phyloP scores from a whole-genome alignment of 768 basidiomycete species.

The Psilocybe cubensis region DNA sequence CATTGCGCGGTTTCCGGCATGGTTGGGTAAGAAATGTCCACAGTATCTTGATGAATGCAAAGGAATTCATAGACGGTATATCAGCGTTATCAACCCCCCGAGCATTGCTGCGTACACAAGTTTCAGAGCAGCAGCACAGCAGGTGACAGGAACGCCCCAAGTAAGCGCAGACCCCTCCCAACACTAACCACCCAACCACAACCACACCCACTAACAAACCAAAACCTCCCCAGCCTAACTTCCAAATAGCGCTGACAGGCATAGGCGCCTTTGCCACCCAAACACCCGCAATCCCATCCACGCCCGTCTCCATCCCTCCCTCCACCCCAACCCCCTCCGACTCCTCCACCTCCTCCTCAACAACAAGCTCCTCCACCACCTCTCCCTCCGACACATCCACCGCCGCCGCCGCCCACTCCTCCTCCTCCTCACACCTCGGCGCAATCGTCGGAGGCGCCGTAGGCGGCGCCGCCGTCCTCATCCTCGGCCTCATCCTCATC shows the following conservation, averaged over 20 bases:
- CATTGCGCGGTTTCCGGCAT: constrained; percentile 40
- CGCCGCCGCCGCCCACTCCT: neutral
- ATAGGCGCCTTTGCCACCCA: constrained; percentile 36
- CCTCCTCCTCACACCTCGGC: constrained; percentile 9
- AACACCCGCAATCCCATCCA: constrained; percentile 14
- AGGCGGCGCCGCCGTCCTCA: constrained; percentile 8
- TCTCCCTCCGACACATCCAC: neutral
- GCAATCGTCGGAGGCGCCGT: constrained; percentile 16
- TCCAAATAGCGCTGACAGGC: constrained; percentile 31
- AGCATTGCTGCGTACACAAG: constrained; percentile 23
- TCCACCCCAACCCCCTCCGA: too few relatives aligned
- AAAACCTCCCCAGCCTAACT: constrained; percentile 27
- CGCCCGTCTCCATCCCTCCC: constrained; percentile 6
- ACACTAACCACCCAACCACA: too few relatives aligned
- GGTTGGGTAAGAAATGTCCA: constrained; percentile 37
- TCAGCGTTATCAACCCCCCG: constrained; percentile 41
- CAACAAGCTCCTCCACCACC: neutral
- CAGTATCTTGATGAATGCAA: neutral
- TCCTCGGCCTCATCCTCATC: constrained; percentile 5
- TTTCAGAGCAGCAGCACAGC: constrained; percentile 31
- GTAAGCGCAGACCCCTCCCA: too few relatives aligned
- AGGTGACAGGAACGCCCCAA: constrained; percentile 25
- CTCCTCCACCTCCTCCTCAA: neutral
- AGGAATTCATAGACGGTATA: neutral
- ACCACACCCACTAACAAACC: neutral